A percentile compares a stretch with the other conserved stretches of the same genome.
Conservation (phyloP, 495 filamentous ascomycete species). For the Talaromyces proteolyticus region DNA sequence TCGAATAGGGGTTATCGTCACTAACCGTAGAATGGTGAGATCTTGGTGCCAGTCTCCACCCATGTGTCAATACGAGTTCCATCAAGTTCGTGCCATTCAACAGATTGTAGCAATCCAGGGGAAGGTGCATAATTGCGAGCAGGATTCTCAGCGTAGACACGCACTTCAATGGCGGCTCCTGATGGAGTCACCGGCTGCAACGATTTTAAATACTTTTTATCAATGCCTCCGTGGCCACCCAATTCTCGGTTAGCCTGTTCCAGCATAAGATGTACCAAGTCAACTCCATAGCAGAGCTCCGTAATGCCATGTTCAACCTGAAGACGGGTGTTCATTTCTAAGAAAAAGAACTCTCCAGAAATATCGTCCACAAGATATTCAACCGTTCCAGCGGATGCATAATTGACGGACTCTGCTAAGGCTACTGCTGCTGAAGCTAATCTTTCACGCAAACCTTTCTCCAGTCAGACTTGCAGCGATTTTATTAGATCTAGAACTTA, state of each 20-base stretch:
- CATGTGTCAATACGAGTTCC: constrained; percentile 56
- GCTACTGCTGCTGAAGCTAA: constrained; percentile 45
- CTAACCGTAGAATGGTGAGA: constrained; percentile 49
- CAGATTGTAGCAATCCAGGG: constrained; percentile 50
- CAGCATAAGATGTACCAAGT: constrained; percentile 52
- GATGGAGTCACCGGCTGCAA: constrained; percentile 26
- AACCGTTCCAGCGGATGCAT: constrained; percentile 55
- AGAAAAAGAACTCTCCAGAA: constrained; percentile 54
- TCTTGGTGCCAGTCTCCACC: constrained; percentile 47
- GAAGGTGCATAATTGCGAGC: constrained; percentile 49
- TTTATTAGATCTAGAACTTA: not conserved
- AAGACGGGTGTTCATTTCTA: constrained; percentile 64
- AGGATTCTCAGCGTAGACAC: constrained; percentile 59
- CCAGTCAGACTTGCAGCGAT: constrained; percentile 13
- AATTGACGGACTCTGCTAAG: constrained; percentile 47
- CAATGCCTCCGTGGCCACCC: constrained; percentile 32
- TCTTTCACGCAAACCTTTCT: constrained; percentile 28
- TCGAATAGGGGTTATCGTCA: too few relatives aligned
- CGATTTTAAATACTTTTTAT: constrained; percentile 18
- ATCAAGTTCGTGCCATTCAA: constrained; percentile 39
- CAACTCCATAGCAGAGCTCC: constrained; percentile 52
- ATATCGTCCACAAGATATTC: constrained; percentile 60
- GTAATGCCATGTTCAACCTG: constrained; percentile 67
- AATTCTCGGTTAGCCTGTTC: constrained; percentile 44
- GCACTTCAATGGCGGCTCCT: constrained; percentile 51